These are phyloP conservation scores for Solanum microdontum DNA, from an alignment of 257 asterid genomes.

Conservation along the genomic window DNA sequence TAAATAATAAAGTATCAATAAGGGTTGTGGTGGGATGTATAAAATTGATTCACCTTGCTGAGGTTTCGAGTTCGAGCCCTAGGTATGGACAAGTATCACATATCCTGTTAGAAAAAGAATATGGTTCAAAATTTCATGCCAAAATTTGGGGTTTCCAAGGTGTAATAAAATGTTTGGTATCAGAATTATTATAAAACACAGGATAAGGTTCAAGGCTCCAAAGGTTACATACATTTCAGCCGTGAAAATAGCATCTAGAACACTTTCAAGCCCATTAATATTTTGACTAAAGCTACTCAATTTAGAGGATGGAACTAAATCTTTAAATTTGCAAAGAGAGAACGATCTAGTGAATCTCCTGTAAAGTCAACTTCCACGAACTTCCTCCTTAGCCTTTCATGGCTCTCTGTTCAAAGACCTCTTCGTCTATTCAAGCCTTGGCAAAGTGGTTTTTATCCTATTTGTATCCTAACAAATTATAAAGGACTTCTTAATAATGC, in stretches of 20 bases:
- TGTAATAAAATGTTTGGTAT: not conserved
- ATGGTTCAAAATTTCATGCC: not conserved
- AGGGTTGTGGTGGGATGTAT: not conserved
- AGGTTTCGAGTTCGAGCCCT: not conserved
- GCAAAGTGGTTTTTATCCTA: not conserved
- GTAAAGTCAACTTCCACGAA: not conserved
- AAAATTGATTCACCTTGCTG: not conserved
- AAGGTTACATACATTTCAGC: not conserved
- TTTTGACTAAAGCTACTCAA: not conserved
- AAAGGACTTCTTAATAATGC: not conserved
- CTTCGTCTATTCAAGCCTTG: not conserved
- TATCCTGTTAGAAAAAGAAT: not conserved
- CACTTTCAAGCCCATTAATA: not conserved
- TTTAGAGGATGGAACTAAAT: not conserved
- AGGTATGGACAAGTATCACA: not conserved
- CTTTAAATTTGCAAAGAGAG: not conserved
- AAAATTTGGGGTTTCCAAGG: not conserved
- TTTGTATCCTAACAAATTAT: not conserved
- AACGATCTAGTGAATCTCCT: not conserved
- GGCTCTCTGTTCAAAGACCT: not conserved
- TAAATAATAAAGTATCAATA: not conserved
- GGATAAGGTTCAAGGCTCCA: not conserved
- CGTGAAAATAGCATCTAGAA: not conserved
- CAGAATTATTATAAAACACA: not conserved
- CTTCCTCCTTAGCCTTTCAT: not conserved